These are phyloP conservation scores for Candida sp. DNA, from an alignment of 1,139 yeast genomes.

Conservation along the genomic window DNA sequence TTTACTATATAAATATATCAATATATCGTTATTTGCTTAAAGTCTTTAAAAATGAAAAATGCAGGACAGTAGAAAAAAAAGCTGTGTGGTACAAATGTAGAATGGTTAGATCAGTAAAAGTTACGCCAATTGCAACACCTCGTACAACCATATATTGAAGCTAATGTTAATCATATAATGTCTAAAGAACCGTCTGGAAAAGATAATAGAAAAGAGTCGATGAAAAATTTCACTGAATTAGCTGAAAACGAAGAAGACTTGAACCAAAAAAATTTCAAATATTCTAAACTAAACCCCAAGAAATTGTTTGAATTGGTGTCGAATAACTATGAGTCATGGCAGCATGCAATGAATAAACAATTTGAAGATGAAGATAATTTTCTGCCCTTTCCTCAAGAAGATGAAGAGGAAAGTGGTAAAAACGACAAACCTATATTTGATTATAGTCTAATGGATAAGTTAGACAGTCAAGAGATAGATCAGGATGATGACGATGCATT, in stretches of 20 bases:
- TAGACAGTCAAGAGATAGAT: slow-evolving; percentile 13
- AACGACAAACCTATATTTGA: slow-evolving; percentile 22
- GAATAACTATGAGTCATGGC: slow-evolving; percentile 39
- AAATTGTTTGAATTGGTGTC: slow-evolving; percentile 33
- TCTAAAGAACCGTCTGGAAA: background rate
- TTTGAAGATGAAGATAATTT: slow-evolving; percentile 22
- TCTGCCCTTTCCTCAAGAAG: slow-evolving; percentile 30
- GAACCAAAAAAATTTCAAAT: background rate
- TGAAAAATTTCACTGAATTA: background rate
- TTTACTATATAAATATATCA: too few species aligned
- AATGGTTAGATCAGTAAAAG: background rate
- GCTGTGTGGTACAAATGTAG: background rate
- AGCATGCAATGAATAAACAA: slow-evolving; percentile 27
- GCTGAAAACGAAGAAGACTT: background rate
- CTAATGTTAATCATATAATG: background rate
- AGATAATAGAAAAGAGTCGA: background rate
- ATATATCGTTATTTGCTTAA: too few species aligned
- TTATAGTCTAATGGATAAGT: slow-evolving; percentile 28
- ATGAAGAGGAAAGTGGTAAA: slow-evolving; percentile 8
- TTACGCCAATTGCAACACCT: background rate
- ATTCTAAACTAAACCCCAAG: slow-evolving; percentile 12
- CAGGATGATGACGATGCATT: background rate
- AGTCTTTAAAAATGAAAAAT: background rate
- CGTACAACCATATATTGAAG: background rate
- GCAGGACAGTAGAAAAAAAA: background rate